Percentiles rank a stretch among this genome's conserved stretches.
These are phyloP conservation scores for Croton setiger DNA, from an alignment of 441 rosid species.

Conservation along the genomic window DNA sequence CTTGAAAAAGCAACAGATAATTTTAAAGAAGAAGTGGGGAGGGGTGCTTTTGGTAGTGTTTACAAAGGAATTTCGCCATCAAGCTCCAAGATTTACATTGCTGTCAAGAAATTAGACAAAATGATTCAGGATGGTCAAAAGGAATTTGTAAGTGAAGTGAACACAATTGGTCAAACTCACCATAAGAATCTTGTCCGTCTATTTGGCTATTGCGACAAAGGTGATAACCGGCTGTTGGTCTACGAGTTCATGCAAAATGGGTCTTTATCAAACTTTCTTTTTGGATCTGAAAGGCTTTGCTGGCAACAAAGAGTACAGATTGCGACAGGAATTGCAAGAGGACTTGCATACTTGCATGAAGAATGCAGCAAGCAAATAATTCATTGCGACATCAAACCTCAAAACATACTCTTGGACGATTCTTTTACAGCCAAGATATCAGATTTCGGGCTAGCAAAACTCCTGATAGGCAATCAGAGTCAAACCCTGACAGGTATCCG, in stretches of 20 bases:
- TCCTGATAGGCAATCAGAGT: slow-evolving; percentile 17
- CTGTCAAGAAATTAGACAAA: slow-evolving; percentile 27
- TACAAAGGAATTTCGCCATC: slow-evolving; percentile 24
- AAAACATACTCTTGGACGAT: slow-evolving; percentile 28
- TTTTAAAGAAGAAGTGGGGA: slow-evolving; percentile 27
- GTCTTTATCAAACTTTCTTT: slow-evolving; percentile 19
- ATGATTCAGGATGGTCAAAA: slow-evolving; percentile 9
- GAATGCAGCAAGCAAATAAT: slow-evolving; percentile 29
- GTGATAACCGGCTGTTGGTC: slow-evolving; percentile 15
- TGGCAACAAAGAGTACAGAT: slow-evolving; percentile 24
- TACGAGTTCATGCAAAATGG: slow-evolving; percentile 27
- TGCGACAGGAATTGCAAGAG: slow-evolving; percentile 23
- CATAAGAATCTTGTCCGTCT: slow-evolving; percentile 28
- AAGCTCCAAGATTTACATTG: slow-evolving; percentile 7
- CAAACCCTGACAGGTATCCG: slow-evolving; percentile 21
- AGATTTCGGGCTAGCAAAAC: slow-evolving; percentile 29
- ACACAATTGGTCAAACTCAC: slow-evolving; percentile 21
- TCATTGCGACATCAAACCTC: slow-evolving; percentile 31
- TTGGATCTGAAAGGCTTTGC: slow-evolving; percentile 16
- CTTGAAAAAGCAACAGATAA: slow-evolving; percentile 27
- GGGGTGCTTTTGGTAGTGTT: slow-evolving; percentile 28
- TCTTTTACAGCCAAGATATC: slow-evolving; percentile 23
- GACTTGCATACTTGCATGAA: slow-evolving; percentile 29
- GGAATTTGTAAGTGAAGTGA: slow-evolving; percentile 30
- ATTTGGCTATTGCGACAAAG: slow-evolving; percentile 28